Percentiles rank a stretch among this genome's conserved stretches.
Conservation (phyloP, 1,284 basidiomycete genomes). For the Mycosarcoma maydis region DNA sequence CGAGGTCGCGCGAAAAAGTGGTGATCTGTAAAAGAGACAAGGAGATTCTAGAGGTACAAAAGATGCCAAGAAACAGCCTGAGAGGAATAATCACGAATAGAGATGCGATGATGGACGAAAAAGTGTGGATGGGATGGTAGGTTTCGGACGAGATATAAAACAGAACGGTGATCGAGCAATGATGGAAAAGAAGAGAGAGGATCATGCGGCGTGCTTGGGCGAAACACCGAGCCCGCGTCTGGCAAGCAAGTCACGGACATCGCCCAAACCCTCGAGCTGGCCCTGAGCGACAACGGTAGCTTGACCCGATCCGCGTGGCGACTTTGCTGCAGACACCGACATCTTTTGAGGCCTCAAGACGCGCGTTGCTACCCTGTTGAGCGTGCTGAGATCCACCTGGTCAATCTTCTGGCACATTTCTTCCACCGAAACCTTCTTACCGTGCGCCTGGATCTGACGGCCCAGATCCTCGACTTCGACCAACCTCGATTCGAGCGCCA, state of each 20-base stretch:
- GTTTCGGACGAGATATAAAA: too few species aligned
- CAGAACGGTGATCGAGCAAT: too few species aligned
- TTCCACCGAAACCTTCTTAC: slow-evolving; percentile 82
- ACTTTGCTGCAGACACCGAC: slow-evolving; percentile 8
- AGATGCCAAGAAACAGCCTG: background rate
- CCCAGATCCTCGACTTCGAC: slow-evolving; percentile 75
- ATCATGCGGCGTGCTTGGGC: slow-evolving; percentile 22
- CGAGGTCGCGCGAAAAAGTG: background rate
- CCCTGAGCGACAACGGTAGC: slow-evolving; percentile 63
- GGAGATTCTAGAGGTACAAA: background rate
- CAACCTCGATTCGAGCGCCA: slow-evolving; percentile 91
- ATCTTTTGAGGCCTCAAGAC: slow-evolving; percentile 71
- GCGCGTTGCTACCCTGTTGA: slow-evolving; percentile 78
- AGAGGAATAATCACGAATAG: too few species aligned
- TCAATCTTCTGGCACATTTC: slow-evolving; percentile 95
- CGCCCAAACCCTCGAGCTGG: slow-evolving; percentile 53
- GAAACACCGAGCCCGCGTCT: slow-evolving; percentile 54
- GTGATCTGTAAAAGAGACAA: background rate
- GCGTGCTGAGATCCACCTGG: slow-evolving; percentile 76
- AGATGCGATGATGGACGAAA: too few species aligned
- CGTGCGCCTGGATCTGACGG: slow-evolving; percentile 87
- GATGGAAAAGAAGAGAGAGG: background rate
- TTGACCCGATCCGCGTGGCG: slow-evolving; percentile 45
- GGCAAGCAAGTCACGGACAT: slow-evolving; percentile 56
- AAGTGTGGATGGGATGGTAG: too few species aligned